These are phyloP conservation scores for Stachybotrys chlorohalonatus DNA, from an alignment of 2,329 filamentous ascomycete species.

Conservation along the genomic window DNA sequence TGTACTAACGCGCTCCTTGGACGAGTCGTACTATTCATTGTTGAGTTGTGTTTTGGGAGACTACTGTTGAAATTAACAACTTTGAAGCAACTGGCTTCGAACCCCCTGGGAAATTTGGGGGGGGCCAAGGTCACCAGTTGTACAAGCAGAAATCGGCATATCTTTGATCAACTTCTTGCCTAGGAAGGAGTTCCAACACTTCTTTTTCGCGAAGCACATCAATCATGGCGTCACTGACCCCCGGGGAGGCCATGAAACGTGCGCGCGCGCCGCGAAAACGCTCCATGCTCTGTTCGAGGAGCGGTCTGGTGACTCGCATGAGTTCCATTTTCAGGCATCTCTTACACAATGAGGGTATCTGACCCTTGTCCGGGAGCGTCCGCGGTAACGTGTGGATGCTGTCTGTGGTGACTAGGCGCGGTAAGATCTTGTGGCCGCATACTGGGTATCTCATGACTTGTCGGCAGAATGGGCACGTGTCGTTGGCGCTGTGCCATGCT, in stretches of 20 bases:
- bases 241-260: neutral
- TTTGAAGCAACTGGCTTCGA: neutral
- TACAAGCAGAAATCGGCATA: neutral
- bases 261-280: conserved; percentile 1
- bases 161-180: neutral
- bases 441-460: conserved; percentile 12
- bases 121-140: neutral
- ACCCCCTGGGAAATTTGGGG: neutral
- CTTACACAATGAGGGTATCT: conserved; percentile 14
- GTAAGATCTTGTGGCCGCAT: conserved; percentile 19
- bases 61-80: neutral
- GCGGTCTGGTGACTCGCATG: conserved; percentile 4
- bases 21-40: no score
- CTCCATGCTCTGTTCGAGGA: conserved; percentile 5
- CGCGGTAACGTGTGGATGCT: conserved; percentile 21
- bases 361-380: conserved; percentile 20
- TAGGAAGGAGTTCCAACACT: neutral
- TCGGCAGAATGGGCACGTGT: conserved; percentile 26
- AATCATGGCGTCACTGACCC: neutral
- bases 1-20: no score
- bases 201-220: neutral
- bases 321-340: conserved; percentile 7
- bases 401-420: conserved; percentile 15
- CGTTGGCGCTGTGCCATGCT: conserved; percentile 13
- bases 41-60: no score